Evolutionary conservation across 2,329 filamentous ascomycete genomes (phyloP).

Genomic region (Atkinsonella hypoxylon): DNA sequence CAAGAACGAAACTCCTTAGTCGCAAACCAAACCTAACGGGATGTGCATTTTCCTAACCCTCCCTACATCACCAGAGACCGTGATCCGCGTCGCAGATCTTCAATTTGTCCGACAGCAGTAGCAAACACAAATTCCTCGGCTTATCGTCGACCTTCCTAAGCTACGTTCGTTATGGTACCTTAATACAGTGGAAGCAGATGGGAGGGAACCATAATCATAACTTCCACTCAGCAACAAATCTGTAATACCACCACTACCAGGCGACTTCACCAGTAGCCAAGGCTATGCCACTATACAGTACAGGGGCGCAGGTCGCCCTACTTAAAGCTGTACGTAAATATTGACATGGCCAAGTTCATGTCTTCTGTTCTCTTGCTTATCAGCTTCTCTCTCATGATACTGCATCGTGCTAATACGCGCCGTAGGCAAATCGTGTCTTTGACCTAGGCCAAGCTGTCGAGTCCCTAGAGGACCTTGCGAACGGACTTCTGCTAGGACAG

Average conservation of each 20-base stretch:
- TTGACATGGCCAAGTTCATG: neutral
- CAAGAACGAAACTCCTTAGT: no score
- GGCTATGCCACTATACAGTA: constrained; percentile 26
- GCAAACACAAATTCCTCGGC: no score
- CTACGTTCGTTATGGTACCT: neutral
- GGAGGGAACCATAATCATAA: neutral
- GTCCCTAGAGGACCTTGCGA: constrained; percentile 38
- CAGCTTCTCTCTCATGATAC: neutral
- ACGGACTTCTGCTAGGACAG: constrained; percentile 41
- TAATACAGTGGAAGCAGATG: neutral
- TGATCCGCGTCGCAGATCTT: no score
- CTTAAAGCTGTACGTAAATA: constrained; percentile 38
- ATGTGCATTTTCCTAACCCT: no score
- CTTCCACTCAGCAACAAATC: neutral
- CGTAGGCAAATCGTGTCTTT: constrained; percentile 28
- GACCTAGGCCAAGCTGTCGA: constrained; percentile 32
- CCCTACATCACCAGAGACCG: no score
- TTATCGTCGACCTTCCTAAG: neutral
- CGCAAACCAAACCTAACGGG: no score
- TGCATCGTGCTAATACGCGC: constrained; percentile 4
- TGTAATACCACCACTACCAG: neutral
- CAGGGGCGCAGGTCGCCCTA: constrained; percentile 39
- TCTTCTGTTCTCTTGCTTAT: neutral
- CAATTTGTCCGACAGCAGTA: no score
- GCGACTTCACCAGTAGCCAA: constrained; percentile 2